Percentiles rank a stretch among this genome's conserved stretches.
phyloP scores from a whole-genome alignment of 495 filamentous ascomycete genomes.

The Talaromyces ruber region DNA sequence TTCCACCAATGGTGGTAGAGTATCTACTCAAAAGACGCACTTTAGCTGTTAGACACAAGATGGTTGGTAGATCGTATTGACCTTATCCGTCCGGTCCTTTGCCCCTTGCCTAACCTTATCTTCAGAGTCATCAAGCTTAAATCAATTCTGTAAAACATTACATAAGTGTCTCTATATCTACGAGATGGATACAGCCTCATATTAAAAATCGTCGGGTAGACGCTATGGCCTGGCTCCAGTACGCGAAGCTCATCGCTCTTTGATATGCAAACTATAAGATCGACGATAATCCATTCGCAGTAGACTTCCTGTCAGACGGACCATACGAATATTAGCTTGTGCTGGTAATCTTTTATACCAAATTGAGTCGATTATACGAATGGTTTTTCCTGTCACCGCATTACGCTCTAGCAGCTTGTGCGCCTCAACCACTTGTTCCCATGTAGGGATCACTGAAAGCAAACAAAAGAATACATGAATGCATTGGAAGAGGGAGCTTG shows the following conservation, averaged over 20 bases:
- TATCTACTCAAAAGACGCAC: not conserved
- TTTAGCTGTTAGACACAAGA: not conserved
- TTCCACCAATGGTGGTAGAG: not conserved
- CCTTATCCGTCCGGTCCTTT: not conserved
- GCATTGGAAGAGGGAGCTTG: no score
- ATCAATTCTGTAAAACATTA: not conserved
- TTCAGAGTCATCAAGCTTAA: not conserved
- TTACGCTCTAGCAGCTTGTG: no score
- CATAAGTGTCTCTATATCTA: not conserved
- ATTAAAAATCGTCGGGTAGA: not conserved
- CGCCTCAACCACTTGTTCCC: no score
- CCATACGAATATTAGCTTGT: no score
- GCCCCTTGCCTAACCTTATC: not conserved
- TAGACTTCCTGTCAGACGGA: no score
- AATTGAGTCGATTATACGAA: no score
- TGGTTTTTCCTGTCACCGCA: no score
- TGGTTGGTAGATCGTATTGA: not conserved
- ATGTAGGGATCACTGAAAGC: no score
- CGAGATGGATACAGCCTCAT: not conserved
- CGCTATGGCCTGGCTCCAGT: not conserved
- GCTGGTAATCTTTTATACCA: no score
- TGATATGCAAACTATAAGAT: no score
- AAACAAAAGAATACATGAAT: no score
- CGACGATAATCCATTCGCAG: no score
- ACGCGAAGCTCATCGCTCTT: not conserved